A percentile compares a stretch with the other conserved stretches of the same genome.
phyloP scores from a whole-genome alignment of 371 early-diverging fungal species.

The Zopfochytrium polystomum region DNA sequence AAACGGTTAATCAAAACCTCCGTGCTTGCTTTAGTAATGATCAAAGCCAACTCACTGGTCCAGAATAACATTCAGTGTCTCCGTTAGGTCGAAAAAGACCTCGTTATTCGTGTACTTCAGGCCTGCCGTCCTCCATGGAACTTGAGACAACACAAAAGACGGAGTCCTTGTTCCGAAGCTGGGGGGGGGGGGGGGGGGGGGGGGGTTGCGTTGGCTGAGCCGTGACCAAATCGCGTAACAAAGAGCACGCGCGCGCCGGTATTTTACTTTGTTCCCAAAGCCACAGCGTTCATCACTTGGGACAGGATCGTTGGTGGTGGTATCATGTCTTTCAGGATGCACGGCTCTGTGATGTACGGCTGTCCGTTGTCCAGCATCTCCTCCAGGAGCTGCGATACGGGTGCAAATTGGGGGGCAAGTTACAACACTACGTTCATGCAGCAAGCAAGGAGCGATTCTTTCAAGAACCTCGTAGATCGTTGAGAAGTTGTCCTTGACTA shows the following conservation, averaged over 20 bases:
- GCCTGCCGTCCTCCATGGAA: conserved; percentile 86
- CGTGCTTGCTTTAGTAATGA: background rate
- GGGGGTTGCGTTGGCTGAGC: too few relatives aligned
- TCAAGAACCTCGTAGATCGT: conserved; percentile 78
- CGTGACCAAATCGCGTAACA: too few relatives aligned
- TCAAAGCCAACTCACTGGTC: conserved; percentile 73
- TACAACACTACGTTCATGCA: too few relatives aligned
- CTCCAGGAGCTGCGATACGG: conserved; percentile 64
- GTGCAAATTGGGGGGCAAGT: too few relatives aligned
- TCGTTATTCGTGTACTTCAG: conserved; percentile 89
- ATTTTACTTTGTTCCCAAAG: conserved; percentile 41
- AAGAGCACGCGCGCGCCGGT: too few relatives aligned
- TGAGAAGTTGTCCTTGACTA: conserved; percentile 89
- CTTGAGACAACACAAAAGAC: conserved; percentile 61
- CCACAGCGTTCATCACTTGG: conserved; percentile 80
- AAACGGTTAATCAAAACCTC: background rate
- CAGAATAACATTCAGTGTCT: conserved; percentile 81
- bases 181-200: too few relatives aligned
- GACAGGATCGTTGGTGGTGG: conserved; percentile 83
- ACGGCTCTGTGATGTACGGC: conserved; percentile 82
- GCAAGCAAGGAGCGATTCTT: too few relatives aligned
- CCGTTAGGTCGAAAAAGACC: conserved; percentile 86
- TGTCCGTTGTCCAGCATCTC: conserved; percentile 91
- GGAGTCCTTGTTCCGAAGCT: conserved; percentile 34
- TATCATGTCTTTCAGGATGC: conserved; percentile 79